phyloP scores from a whole-genome alignment of 75 land plant species.

The Azolla pinnata region DNA sequence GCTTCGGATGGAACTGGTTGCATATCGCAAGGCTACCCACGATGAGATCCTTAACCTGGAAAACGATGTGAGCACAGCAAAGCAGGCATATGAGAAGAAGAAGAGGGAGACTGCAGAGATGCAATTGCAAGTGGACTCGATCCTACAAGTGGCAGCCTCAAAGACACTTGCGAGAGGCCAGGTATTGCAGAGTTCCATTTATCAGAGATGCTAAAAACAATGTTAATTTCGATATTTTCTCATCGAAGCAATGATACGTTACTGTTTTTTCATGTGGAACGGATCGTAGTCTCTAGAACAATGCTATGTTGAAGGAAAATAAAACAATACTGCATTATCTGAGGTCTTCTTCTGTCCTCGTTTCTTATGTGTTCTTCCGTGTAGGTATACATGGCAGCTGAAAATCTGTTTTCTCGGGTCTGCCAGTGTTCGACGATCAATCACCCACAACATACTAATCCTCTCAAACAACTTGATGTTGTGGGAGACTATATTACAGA shows the following conservation, averaged over 20 bases:
- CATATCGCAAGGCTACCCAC: constrained; percentile 10
- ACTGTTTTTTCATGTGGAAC: too few relatives aligned
- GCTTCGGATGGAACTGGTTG: constrained; percentile 15
- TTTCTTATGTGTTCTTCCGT: background rate
- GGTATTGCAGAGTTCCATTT: too few relatives aligned
- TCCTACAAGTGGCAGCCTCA: constrained; percentile 14
- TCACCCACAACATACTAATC: constrained; percentile 13
- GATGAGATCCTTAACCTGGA: constrained; percentile 24
- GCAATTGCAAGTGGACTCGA: constrained; percentile 19
- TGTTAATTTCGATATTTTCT: too few relatives aligned
- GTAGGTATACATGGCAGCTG: constrained; percentile 30
- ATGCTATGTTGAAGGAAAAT: too few relatives aligned
- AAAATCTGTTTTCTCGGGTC: constrained; percentile 22
- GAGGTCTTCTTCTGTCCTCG: too few relatives aligned
- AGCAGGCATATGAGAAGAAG: constrained; percentile 18
- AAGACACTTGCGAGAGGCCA: constrained; percentile 26
- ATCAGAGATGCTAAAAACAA: too few relatives aligned
- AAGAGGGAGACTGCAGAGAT: constrained; percentile 22
- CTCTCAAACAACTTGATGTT: constrained; percentile 22
- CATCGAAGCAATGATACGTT: too few relatives aligned
- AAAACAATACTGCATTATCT: too few relatives aligned
- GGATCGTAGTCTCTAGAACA: too few relatives aligned
- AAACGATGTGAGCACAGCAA: constrained; percentile 19
- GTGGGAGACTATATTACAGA: constrained; percentile 27
- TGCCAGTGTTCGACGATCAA: constrained; percentile 16